Percentiles rank a stretch among this genome's conserved stretches.
Conservation (phyloP, 225 moss, liverwort and hornwort species). For the Climacium dendroides region DNA sequence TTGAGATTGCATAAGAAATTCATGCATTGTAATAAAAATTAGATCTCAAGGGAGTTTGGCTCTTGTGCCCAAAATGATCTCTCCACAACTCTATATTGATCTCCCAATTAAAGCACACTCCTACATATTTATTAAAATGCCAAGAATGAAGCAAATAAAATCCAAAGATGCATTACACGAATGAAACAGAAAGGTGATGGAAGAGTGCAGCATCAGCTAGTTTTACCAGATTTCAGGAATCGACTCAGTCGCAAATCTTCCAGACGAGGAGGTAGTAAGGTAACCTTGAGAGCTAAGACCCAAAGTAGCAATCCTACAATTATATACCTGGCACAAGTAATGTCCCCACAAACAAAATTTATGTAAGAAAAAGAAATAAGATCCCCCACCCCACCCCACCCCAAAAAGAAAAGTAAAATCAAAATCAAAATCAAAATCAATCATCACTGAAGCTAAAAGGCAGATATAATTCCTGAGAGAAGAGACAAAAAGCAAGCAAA, state of each 20-base stretch:
- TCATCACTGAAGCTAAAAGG: not conserved
- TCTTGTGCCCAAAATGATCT: not conserved
- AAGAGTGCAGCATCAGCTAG: not conserved
- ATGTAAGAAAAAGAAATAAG: not conserved
- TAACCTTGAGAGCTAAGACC: constrained; percentile 54
- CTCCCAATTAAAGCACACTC: no score
- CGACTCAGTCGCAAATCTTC: constrained; percentile 59
- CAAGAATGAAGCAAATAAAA: not conserved
- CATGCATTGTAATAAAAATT: not conserved
- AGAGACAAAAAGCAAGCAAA: not conserved
- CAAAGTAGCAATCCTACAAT: constrained; percentile 62
- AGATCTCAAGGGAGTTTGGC: not conserved
- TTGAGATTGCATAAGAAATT: not conserved
- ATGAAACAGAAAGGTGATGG: not conserved
- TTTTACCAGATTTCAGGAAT: constrained; percentile 78
- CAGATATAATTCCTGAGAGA: not conserved
- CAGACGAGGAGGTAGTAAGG: constrained; percentile 52
- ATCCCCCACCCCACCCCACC: no score
- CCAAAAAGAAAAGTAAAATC: no score
- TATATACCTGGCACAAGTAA: constrained; percentile 55
- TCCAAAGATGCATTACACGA: no score
- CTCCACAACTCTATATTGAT: not conserved
- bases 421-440: not conserved
- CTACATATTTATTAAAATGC: not conserved
- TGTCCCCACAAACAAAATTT: not conserved